These are phyloP conservation scores for Alternaria sp. DNA, from an alignment of 2,329 filamentous ascomycete species.

Conservation along the genomic window DNA sequence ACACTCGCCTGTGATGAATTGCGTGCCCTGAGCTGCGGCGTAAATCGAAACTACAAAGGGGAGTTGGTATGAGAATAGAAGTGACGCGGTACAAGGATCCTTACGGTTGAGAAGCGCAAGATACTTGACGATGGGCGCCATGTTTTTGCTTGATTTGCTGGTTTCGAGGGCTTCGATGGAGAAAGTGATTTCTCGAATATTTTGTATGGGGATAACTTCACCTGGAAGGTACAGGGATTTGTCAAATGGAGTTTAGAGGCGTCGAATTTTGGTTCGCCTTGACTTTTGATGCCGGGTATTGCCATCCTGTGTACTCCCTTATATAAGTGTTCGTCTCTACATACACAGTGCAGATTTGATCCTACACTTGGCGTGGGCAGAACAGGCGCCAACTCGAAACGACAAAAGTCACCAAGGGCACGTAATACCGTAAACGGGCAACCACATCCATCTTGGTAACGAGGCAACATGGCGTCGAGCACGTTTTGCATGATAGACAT, in stretches of 20 bases:
- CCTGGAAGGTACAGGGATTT: slow-evolving; percentile 29
- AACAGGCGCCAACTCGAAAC: slow-evolving; percentile 37
- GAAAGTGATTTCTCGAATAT: background rate
- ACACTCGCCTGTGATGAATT: slow-evolving; percentile 45
- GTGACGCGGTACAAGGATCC: background rate
- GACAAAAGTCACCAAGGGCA: slow-evolving; percentile 21
- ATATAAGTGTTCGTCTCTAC: slow-evolving; percentile 24
- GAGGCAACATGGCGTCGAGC: slow-evolving; percentile 19
- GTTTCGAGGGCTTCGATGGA: background rate
- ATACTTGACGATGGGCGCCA: slow-evolving; percentile 43
- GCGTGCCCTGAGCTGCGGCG: slow-evolving; percentile 38
- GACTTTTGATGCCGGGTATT: slow-evolving; percentile 14
- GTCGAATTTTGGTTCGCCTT: background rate
- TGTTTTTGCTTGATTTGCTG: slow-evolving; percentile 14
- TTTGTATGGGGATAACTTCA: slow-evolving; percentile 17
- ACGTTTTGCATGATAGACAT: slow-evolving; percentile 5
- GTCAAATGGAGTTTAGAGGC: slow-evolving; percentile 4
- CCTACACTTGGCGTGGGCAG: background rate
- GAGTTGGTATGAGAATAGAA: slow-evolving; percentile 5
- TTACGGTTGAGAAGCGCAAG: slow-evolving; percentile 37
- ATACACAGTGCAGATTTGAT: background rate
- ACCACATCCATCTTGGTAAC: slow-evolving; percentile 23
- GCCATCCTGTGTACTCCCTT: slow-evolving; percentile 12
- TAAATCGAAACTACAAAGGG: slow-evolving; percentile 34
- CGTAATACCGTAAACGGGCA: slow-evolving; percentile 22